Percentiles rank a stretch among this genome's conserved stretches.
phyloP scores from a whole-genome alignment of 495 filamentous ascomycete species.

The Penicillium pancosmium region DNA sequence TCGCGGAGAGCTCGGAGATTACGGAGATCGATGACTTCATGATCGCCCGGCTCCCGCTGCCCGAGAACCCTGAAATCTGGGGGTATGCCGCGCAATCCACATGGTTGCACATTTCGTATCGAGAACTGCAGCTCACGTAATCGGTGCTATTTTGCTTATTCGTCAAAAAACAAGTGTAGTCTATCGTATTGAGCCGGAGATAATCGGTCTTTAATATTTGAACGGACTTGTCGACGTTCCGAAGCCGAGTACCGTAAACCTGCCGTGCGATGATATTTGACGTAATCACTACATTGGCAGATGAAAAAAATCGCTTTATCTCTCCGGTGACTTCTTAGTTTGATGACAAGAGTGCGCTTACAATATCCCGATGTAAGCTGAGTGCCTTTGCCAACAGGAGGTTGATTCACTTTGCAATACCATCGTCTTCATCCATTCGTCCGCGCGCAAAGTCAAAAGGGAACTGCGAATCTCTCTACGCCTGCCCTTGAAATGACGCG shows the following conservation, averaged over 20 bases:
- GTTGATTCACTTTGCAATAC: neutral
- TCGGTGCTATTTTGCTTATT: neutral
- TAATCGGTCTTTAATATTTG: neutral
- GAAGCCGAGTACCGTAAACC: constrained; percentile 11
- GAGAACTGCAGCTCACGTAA: constrained; percentile 21
- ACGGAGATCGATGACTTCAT: constrained; percentile 29
- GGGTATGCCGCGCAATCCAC: neutral
- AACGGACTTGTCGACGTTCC: constrained; percentile 11
- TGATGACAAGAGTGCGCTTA: neutral
- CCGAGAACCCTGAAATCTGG: constrained; percentile 6
- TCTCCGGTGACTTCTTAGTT: neutral
- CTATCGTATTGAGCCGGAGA: constrained; percentile 1
- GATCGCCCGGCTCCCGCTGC: constrained; percentile 13
- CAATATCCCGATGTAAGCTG: neutral
- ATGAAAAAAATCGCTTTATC: neutral
- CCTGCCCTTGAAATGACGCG: neutral
- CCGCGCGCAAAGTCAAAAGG: neutral
- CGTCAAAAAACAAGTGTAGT: neutral
- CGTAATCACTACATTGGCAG: constrained; percentile 19
- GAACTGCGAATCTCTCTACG: neutral
- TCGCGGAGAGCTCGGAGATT: constrained; percentile 1
- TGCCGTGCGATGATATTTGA: constrained; percentile 18
- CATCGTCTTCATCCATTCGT: neutral
- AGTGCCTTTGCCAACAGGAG: neutral
- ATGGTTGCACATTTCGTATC: constrained; percentile 12